Evolutionary conservation across 164 flowering plant genomes (phyloP).

Genomic region (Aristolochia californica): DNA sequence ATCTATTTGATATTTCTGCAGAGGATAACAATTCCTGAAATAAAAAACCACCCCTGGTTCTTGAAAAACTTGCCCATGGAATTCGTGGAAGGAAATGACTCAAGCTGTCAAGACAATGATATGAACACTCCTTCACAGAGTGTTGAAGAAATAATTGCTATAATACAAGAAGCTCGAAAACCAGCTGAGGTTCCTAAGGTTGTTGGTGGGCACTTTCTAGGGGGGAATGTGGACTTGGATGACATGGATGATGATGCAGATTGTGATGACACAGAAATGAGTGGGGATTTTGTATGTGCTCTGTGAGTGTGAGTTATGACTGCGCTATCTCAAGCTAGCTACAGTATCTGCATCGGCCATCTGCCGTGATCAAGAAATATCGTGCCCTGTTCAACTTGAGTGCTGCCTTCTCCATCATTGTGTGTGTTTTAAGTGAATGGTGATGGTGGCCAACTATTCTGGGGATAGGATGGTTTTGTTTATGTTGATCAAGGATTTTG

Average conservation of each 20-base stretch:
- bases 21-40: slow-evolving; percentile 75
- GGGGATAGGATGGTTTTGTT: no score
- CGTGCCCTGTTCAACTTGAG: no score
- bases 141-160: slow-evolving; percentile 50
- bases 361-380: no score
- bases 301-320: slow-evolving; percentile 17
- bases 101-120: slow-evolving; percentile 18
- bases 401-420: no score
- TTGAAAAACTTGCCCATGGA: slow-evolving; percentile 62
- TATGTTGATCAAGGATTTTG: no score
- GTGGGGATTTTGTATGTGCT: slow-evolving; percentile 74
- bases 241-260: slow-evolving; percentile 66
- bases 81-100: slow-evolving; percentile 39
- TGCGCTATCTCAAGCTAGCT: no score
- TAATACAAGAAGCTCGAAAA: slow-evolving; percentile 64
- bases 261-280: slow-evolving; percentile 58
- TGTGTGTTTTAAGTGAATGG: no score
- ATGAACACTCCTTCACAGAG: slow-evolving; percentile 34
- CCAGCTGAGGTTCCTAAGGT: slow-evolving; percentile 26
- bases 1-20: slow-evolving; percentile 14
- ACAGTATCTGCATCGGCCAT: no score
- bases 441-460: no score
- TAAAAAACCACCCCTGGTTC: slow-evolving; percentile 72
- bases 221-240: slow-evolving; percentile 67
- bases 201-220: slow-evolving; percentile 24